Conservation (phyloP, 495 filamentous ascomycete genomes). For the Aspergillus saccharolyticus region DNA sequence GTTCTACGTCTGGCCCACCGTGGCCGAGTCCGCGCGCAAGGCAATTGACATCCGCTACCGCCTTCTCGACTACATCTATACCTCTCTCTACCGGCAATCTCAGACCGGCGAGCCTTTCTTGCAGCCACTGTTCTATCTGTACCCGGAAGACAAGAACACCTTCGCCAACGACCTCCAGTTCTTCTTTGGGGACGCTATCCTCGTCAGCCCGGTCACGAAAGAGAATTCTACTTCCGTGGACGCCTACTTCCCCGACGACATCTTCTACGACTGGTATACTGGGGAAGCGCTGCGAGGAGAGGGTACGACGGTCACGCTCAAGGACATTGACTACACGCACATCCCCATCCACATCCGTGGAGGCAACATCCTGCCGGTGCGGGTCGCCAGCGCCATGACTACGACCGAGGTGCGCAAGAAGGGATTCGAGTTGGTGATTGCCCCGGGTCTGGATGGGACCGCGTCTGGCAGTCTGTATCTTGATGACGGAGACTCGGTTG, state of each 20-base stretch:
- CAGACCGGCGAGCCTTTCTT: slow-evolving; percentile 65
- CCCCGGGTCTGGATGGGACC: slow-evolving; percentile 47
- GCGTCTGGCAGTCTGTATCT: slow-evolving; percentile 54
- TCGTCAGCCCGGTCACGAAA: slow-evolving; percentile 69
- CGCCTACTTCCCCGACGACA: slow-evolving; percentile 68
- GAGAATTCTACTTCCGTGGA: slow-evolving; percentile 58
- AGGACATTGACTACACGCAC: slow-evolving; percentile 52
- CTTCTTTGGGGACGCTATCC: slow-evolving; percentile 65
- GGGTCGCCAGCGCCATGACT: slow-evolving; percentile 59
- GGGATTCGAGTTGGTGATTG: slow-evolving; percentile 66
- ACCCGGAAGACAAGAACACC: slow-evolving; percentile 61
- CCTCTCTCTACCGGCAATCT: slow-evolving; percentile 60
- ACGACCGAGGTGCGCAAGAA: slow-evolving; percentile 61
- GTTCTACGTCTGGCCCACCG: slow-evolving; percentile 68
- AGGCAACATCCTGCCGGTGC: slow-evolving; percentile 63
- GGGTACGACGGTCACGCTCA: slow-evolving; percentile 48
- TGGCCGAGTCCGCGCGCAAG: slow-evolving; percentile 61
- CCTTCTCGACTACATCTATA: slow-evolving; percentile 80
- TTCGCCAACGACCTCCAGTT: slow-evolving; percentile 61
- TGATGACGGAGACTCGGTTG: slow-evolving; percentile 56
- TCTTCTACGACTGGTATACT: slow-evolving; percentile 77
- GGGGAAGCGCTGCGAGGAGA: slow-evolving; percentile 51
- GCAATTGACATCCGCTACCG: slow-evolving; percentile 72
- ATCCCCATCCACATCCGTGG: slow-evolving; percentile 72
- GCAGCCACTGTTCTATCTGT: slow-evolving; percentile 66